A percentile compares a stretch with the other conserved stretches of the same genome.
Conservation (phyloP, 176 grass and related monocot genomes). For the Neostapfia colusana region DNA sequence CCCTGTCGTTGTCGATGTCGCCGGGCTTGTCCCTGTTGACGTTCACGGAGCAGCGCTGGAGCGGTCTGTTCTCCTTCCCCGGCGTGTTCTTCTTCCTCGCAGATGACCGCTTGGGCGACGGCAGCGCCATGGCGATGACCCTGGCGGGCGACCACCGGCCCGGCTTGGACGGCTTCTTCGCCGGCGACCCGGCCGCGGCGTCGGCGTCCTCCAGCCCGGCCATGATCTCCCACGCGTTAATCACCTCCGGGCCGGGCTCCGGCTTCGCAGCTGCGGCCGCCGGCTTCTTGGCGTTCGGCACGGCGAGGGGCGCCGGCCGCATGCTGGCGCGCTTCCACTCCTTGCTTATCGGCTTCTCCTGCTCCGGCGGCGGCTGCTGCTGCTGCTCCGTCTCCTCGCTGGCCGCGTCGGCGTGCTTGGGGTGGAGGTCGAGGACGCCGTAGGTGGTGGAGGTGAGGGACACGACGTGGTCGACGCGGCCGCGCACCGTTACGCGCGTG, state of each 20-base stretch:
- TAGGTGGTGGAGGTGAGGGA: conserved; percentile 94
- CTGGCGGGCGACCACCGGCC: conserved; percentile 66
- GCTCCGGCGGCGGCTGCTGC: conserved; percentile 26
- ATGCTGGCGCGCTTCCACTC: conserved; percentile 56
- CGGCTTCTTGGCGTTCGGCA: conserved; percentile 53
- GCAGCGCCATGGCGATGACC: conserved; percentile 42
- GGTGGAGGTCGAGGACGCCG: conserved; percentile 76
- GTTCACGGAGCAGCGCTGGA: conserved; percentile 46
- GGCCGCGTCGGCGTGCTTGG: background rate
- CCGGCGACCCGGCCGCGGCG: conserved; percentile 48
- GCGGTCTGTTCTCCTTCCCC: conserved; percentile 89
- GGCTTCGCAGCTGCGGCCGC: conserved; percentile 4
- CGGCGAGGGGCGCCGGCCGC: conserved; percentile 45
- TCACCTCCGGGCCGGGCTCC: conserved; percentile 69
- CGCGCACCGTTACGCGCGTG: conserved; percentile 42
- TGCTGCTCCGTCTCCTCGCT: background rate
- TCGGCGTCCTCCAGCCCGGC: conserved; percentile 68
- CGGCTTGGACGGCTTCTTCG: conserved; percentile 62
- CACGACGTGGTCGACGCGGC: conserved; percentile 69
- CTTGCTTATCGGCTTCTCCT: conserved; percentile 61
- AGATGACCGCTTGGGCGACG: conserved; percentile 53
- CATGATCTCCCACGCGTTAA: conserved; percentile 95
- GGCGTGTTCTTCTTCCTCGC: conserved; percentile 42
- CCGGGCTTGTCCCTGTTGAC: conserved; percentile 23
- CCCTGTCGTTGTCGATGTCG: conserved; percentile 44